Conservation (phyloP, 2,329 filamentous ascomycete genomes). For the Exophiala oligosperma region DNA sequence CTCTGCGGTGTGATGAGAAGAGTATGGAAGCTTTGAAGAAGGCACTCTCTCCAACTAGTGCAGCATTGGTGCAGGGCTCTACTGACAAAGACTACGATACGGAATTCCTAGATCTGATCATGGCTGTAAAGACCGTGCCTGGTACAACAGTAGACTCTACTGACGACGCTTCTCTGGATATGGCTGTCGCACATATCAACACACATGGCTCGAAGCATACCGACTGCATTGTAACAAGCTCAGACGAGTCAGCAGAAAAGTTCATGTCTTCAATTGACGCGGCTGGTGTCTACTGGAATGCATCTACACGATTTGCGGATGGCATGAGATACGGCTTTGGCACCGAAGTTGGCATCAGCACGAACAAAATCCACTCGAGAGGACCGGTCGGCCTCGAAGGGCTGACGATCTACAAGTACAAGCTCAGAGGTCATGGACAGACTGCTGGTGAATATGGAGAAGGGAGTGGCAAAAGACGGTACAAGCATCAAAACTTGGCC, state of each 20-base stretch:
- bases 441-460: constrained; percentile 69
- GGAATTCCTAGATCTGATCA: constrained; percentile 81
- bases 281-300: constrained; percentile 95
- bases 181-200: constrained; percentile 88
- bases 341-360: constrained; percentile 96
- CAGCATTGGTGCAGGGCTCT: constrained; percentile 62
- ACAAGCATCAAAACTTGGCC: constrained; percentile 56
- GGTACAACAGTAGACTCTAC: not conserved
- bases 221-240: constrained; percentile 80
- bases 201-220: constrained; percentile 90
- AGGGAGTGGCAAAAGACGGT: constrained; percentile 54
- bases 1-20: constrained; percentile 72
- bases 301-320: constrained; percentile 89
- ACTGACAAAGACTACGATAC: constrained; percentile 75
- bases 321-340: constrained; percentile 97
- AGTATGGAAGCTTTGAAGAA: constrained; percentile 64
- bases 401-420: constrained; percentile 96
- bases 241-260: constrained; percentile 65
- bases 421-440: constrained; percentile 81
- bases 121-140: constrained; percentile 79
- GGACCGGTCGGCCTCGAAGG: constrained; percentile 94
- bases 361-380: constrained; percentile 95
- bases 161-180: constrained; percentile 51
- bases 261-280: constrained; percentile 88
- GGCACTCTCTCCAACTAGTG: constrained; percentile 44